Base-by-base conservation (phyloP, 192 early-diverging fungal species). In the Phycomyces nitens region DNA sequence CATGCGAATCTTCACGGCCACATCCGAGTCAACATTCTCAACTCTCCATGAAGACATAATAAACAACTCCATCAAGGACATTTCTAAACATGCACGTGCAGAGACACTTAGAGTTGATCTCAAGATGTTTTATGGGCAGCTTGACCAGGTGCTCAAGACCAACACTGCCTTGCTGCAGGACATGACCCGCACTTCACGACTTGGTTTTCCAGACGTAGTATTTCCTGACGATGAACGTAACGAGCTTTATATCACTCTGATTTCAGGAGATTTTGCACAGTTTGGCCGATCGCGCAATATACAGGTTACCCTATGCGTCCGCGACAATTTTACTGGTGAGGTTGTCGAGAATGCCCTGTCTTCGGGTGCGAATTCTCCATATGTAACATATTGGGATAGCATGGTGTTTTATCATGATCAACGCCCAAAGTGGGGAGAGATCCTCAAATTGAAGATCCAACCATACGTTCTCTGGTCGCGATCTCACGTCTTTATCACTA, bases 121-220 rank as follows among this genome's bases (percentile, higher is more conserved):
- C 6, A 60, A 66, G n/a, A 58, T 75, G 18, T 82, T 82, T 54
- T 68, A 71, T 53, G 80, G 80, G 3, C 60, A 68, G 41, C 50
- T 71, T 14, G 62, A 65, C 21, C 66, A 67, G 21, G 74, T 86
- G 0, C 52, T 76, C 12, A 75, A 80, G 34, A 49, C 64, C 24
- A 73, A 80, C 54, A 43, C 77, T 52, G 69, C 71, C 0, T 57
- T 82, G 6, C 62, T 83, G 14, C 70, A 77, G 41, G 70, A 72
- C 21, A 57, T 78, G 26, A 71, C 70, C 2, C 62, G 74, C 10
- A 88, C 86, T 11, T 76, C 71, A 5, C 71, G 83, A 16, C 69
- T 85, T 22, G 86, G 84, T 7, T 84, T 89, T 66, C 69, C 80
- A 9, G 87, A 88, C 62, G 72, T 83, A 20, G 81, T 83, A 29